Evolutionary conservation across 73 alveolate species (phyloP), one percentile per base, ranked within the genome.

Genomic region (Blepharisma stoltei): DNA sequence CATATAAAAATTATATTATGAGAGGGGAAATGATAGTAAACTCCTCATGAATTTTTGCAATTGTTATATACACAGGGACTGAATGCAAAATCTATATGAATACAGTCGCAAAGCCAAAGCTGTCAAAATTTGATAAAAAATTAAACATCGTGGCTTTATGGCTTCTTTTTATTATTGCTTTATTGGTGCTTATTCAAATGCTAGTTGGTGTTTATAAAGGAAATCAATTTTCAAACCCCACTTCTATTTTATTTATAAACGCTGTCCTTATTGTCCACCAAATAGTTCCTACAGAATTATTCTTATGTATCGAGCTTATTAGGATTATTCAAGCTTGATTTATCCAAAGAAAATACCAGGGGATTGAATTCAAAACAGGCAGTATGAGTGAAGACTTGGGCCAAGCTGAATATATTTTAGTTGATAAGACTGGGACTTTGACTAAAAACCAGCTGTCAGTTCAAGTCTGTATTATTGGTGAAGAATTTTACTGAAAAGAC

Each of bases 401-500:
- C 4, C 37, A 60, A 14, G 46, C 23, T 4, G 73, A 60, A 11
- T 60, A 60, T 60, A n/a, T 60, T 25, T 8, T 60, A n/a, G 38
- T 60, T 8, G 23, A 60, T 25, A 60, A 60, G 23, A 60, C 73
- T 14, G 73, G 73, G 47, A 60, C 73, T 3, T 38, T 60, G 14
- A 60, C 73, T 1, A 25, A 25, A 60, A 60, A 60, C 23, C 49
- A 60, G 46, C 45, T 60, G 2, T 14, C n/a, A 3, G 73, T 38
- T 60, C 73, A 60, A 60, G 73, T 60, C 5, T 60, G 73, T 25
- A 25, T 60, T 25, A 25, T 60, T 60, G 37, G 37, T 14, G 73
- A 60, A 14, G 23, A 60, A 5, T n/a, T 60, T 25, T 60, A 18
- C 5, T 60, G 37, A 25, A 60, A 60, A 14, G 11, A 18, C 4